These are phyloP conservation scores for Aspergillus udagawae DNA, from an alignment of 2,329 filamentous ascomycete species.

Conservation along the genomic window DNA sequence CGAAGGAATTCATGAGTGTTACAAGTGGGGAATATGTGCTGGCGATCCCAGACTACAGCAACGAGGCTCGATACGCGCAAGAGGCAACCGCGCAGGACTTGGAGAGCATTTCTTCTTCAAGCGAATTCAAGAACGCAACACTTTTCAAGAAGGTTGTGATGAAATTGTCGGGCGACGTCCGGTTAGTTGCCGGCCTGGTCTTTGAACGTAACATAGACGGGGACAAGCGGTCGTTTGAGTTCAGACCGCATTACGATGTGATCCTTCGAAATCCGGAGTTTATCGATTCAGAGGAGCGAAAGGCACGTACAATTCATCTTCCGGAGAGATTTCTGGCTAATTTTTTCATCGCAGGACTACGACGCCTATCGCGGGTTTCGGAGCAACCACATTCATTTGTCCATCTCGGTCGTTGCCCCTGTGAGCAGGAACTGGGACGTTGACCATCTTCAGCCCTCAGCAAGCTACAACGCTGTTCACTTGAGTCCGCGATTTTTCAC, in stretches of 20 bases:
- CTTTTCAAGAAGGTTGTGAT: constrained; percentile 97
- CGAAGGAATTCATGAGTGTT: constrained; percentile 90
- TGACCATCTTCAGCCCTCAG: constrained; percentile 68
- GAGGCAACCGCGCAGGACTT: constrained; percentile 46
- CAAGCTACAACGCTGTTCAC: constrained; percentile 95
- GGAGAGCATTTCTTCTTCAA: constrained; percentile 59
- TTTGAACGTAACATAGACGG: constrained; percentile 80
- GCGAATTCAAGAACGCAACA: constrained; percentile 66
- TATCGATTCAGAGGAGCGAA: constrained; percentile 55
- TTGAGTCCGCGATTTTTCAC: constrained; percentile 94
- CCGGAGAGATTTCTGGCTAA: not conserved
- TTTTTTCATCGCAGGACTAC: constrained; percentile 53
- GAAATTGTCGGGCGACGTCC: constrained; percentile 95
- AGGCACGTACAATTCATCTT: constrained; percentile 29
- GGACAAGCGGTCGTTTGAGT: constrained; percentile 75
- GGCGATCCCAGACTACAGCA: constrained; percentile 88
- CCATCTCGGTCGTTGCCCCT: constrained; percentile 83
- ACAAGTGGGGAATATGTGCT: constrained; percentile 94
- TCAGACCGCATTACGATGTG: constrained; percentile 88
- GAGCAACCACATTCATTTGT: constrained; percentile 94
- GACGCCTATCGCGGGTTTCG: constrained; percentile 97
- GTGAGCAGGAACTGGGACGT: constrained; percentile 82
- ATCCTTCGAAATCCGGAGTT: constrained; percentile 76
- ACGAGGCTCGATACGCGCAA: constrained; percentile 69
- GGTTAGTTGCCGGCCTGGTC: constrained; percentile 84